phyloP scores from a whole-genome alignment of 164 flowering plant genomes.

The Liquidambar formosana region DNA sequence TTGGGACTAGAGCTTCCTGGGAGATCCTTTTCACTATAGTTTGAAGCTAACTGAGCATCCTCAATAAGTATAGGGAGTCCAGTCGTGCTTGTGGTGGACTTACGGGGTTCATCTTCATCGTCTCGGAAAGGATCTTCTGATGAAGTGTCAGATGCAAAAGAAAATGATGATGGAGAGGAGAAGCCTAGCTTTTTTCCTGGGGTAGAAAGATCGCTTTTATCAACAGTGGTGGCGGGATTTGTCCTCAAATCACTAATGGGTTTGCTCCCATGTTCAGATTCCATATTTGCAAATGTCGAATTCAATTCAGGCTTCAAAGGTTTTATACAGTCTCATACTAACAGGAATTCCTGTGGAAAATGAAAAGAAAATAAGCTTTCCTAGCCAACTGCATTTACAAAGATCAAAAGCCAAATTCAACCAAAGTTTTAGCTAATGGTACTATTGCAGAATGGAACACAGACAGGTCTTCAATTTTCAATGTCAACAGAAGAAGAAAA shows the following conservation, averaged over 20 bases:
- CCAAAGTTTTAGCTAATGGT: no score
- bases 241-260: not conserved
- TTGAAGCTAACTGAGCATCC: constrained; percentile 10
- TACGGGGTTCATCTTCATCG: constrained; percentile 5
- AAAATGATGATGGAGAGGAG: constrained; percentile 9
- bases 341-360: not conserved
- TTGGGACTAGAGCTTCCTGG: constrained; percentile 10
- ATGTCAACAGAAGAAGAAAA: no score
- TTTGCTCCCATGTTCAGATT: constrained; percentile 11
- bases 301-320: constrained; percentile 1
- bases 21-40: constrained; percentile 1
- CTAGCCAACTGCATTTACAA: not conserved
- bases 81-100: not conserved
- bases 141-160: constrained; percentile 15
- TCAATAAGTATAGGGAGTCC: no score
- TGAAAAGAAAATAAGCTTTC: not conserved
- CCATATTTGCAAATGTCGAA: constrained; percentile 18
- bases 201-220: constrained; percentile 9
- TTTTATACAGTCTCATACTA: not conserved
- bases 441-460: no score
- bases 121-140: not conserved
- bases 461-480: no score
- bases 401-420: no score
- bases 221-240: not conserved
- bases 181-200: constrained; percentile 5